A percentile compares a stretch with the other conserved stretches of the same genome.
phyloP scores from a whole-genome alignment of 2,329 filamentous ascomycete genomes.

The Boeremia lycopersici region DNA sequence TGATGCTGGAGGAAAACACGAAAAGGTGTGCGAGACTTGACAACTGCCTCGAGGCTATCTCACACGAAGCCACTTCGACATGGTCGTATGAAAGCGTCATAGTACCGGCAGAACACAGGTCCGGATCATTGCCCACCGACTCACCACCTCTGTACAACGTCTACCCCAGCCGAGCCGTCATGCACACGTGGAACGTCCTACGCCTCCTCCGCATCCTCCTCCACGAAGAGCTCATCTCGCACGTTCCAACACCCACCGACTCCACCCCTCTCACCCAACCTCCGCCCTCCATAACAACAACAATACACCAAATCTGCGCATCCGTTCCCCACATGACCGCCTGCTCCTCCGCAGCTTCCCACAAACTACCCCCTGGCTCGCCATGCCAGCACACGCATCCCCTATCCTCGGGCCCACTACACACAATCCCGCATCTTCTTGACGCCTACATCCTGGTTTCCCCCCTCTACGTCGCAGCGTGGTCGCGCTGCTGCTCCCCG shows the following conservation, averaged over 20 bases:
- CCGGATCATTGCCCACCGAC: background rate
- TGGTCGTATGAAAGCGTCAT: background rate
- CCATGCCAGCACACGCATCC: background rate
- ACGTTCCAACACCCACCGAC: background rate
- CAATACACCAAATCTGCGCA: slow-evolving; percentile 2
- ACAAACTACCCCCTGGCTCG: background rate
- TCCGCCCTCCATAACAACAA: background rate
- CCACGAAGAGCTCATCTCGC: background rate
- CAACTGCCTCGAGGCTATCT: background rate
- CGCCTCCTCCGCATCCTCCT: background rate
- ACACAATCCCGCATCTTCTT: background rate
- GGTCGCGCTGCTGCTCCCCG: background rate
- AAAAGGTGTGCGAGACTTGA: background rate
- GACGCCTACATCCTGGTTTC: background rate
- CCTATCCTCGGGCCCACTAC: background rate
- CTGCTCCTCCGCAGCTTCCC: background rate
- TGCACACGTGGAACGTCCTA: slow-evolving; percentile 3
- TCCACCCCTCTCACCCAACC: background rate
- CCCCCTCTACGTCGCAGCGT: slow-evolving; percentile 4
- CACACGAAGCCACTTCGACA: background rate
- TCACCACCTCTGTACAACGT: background rate
- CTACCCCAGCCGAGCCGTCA: background rate
- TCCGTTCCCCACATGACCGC: background rate
- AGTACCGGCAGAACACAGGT: background rate
- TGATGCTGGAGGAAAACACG: background rate